Percentiles rank a stretch among this genome's conserved stretches.
phyloP scores from a whole-genome alignment of 169 alveolate species.

The Plasmodium gonderi region DNA sequence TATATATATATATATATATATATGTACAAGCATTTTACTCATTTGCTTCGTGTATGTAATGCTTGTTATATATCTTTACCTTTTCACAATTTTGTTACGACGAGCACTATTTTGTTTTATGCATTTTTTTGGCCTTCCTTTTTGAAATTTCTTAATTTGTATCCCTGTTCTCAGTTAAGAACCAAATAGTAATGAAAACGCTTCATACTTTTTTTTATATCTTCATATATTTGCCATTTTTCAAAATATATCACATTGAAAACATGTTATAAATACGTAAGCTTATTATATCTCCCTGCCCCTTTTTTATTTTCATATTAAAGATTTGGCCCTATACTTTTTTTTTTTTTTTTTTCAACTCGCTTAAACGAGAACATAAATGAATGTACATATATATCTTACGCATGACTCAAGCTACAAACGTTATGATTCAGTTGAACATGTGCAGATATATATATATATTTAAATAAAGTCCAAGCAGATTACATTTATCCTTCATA shows the following conservation, averaged over 20 bases:
- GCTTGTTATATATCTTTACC: neutral
- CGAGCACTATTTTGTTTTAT: neutral
- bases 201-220: neutral
- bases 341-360: neutral
- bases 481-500: neutral
- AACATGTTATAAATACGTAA: neutral
- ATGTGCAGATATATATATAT: neutral
- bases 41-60: neutral
- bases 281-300: neutral
- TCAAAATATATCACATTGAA: neutral
- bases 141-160: neutral
- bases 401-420: neutral
- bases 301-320: neutral
- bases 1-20: no score
- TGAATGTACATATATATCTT: neutral
- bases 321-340: neutral
- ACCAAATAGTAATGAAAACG: neutral
- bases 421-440: neutral
- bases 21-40: neutral
- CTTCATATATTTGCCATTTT: neutral
- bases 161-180: neutral
- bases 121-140: neutral
- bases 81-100: neutral
- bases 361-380: neutral
- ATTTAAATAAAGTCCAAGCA: neutral